A percentile compares a stretch with the other conserved stretches of the same genome.
Evolutionary conservation across 139 green algal genomes (phyloP).

Genomic region (Marvania coccoides): DNA sequence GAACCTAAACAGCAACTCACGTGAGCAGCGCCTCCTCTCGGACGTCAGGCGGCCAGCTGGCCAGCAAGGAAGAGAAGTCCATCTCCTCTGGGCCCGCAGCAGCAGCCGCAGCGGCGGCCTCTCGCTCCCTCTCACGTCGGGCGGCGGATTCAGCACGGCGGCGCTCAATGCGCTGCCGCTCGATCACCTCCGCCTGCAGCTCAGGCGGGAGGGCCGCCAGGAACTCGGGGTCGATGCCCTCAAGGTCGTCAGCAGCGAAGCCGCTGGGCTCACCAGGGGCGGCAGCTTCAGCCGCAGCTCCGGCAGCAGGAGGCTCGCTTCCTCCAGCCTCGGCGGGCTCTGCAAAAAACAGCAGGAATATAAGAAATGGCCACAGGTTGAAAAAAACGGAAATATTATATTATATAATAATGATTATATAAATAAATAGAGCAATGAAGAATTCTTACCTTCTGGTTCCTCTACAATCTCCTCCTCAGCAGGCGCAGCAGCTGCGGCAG

Average conservation of each 20-base stretch:
- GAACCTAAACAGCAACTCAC: not conserved
- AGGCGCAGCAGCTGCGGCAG: constrained; percentile 28
- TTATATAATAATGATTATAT: no score
- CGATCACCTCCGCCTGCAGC: constrained; percentile 84
- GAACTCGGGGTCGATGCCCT: constrained; percentile 85
- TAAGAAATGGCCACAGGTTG: no score
- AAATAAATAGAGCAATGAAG: no score
- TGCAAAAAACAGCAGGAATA: no score
- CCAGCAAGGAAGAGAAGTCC: constrained; percentile 76
- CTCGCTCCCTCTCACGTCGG: constrained; percentile 8
- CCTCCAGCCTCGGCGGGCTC: no score
- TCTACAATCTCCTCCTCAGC: constrained; percentile 33
- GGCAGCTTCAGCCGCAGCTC: not conserved
- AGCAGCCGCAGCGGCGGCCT: constrained; percentile 1
- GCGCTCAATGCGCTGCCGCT: constrained; percentile 53
- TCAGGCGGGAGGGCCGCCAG: constrained; percentile 86
- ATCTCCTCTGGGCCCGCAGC: constrained; percentile 41
- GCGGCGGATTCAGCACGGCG: not conserved
- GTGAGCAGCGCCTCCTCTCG: constrained; percentile 71
- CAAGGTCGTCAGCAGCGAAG: constrained; percentile 23
- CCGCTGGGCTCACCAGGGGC: not conserved
- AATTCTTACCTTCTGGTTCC: no score
- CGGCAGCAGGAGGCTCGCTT: not conserved
- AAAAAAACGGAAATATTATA: no score
- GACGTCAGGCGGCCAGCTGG: constrained; percentile 81